These are phyloP conservation scores for Verticillium isaacii DNA, from an alignment of 2,329 filamentous ascomycete genomes.

Conservation along the genomic window DNA sequence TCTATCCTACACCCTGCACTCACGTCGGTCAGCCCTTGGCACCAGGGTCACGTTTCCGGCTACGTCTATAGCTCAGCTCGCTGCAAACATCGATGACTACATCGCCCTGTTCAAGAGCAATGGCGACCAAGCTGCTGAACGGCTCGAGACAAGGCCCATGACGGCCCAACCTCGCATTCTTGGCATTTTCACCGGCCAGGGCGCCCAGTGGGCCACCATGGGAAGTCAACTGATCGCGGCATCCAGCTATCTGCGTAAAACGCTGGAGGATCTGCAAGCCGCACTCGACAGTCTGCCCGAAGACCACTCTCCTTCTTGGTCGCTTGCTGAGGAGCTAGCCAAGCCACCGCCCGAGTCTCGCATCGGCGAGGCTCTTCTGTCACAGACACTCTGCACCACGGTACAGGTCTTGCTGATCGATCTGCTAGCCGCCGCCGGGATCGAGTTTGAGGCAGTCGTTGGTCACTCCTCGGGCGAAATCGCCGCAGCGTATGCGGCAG, in stretches of 20 bases:
- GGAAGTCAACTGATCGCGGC: conserved; percentile 6
- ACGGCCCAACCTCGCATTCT: conserved; percentile 1
- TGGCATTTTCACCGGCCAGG: conserved; percentile 14
- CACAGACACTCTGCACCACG: conserved; percentile 27
- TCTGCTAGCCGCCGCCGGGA: conserved; percentile 22
- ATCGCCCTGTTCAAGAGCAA: no score
- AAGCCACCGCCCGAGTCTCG: conserved; percentile 5
- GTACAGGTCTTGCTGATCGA: conserved; percentile 36
- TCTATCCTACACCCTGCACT: conserved; percentile 22
- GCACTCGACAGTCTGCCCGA: conserved; percentile 2
- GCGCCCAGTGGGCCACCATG: conserved; percentile 14
- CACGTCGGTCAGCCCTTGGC: background rate
- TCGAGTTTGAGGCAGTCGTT: conserved; percentile 27
- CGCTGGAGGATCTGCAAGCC: no score
- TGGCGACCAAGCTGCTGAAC: no score
- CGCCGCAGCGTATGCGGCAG: conserved; percentile 36
- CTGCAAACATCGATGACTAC: no score
- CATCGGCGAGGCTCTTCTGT: conserved; percentile 15
- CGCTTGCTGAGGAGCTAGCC: background rate
- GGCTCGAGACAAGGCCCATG: background rate
- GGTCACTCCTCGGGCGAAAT: conserved; percentile 41
- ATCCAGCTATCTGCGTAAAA: no score
- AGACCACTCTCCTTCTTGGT: conserved; percentile 3
- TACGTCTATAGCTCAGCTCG: no score
- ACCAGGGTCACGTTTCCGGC: no score